Percentiles rank a stretch among this genome's conserved stretches.
These are phyloP conservation scores for Cyclotella sp. DNA, from an alignment of 108 stramenopile species.

Conservation along the genomic window DNA sequence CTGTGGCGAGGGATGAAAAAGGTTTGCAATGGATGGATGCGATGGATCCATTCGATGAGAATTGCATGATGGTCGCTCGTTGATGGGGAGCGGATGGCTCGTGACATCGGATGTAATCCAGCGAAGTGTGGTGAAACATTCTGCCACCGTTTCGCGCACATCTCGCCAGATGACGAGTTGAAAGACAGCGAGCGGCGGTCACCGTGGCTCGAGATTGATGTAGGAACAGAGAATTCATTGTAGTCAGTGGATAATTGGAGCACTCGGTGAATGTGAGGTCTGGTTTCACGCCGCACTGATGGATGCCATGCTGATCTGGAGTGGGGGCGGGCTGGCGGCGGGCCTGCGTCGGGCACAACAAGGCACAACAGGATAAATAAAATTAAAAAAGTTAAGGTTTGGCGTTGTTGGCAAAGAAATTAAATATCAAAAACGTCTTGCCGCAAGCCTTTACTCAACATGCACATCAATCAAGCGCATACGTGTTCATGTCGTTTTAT, in stretches of 20 bases:
- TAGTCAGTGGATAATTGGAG: not conserved
- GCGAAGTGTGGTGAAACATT: no score
- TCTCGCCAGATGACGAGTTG: not conserved
- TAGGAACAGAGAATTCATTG: not conserved
- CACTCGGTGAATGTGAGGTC: not conserved
- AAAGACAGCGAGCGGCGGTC: not conserved
- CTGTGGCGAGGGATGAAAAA: slow-evolving; percentile 1
- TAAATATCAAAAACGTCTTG: no score
- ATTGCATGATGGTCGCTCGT: no score
- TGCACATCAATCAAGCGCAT: no score
- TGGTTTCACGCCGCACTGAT: not conserved
- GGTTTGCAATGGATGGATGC: not conserved
- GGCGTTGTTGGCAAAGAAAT: no score
- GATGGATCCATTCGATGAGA: not conserved
- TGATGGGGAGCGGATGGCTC: no score
- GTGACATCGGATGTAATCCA: no score
- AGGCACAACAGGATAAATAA: no score
- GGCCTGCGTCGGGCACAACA: no score
- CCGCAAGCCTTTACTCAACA: no score
- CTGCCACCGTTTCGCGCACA: not conserved
- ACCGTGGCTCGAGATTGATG: not conserved
- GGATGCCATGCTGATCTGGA: not conserved
- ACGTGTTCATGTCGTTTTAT: no score
- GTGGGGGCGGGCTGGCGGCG: not conserved
- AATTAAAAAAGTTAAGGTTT: no score